Evolutionary conservation across 768 basidiomycete species (phyloP), one percentile per base, ranked within the genome.

Genomic region (Butyriboletus loyo): DNA sequence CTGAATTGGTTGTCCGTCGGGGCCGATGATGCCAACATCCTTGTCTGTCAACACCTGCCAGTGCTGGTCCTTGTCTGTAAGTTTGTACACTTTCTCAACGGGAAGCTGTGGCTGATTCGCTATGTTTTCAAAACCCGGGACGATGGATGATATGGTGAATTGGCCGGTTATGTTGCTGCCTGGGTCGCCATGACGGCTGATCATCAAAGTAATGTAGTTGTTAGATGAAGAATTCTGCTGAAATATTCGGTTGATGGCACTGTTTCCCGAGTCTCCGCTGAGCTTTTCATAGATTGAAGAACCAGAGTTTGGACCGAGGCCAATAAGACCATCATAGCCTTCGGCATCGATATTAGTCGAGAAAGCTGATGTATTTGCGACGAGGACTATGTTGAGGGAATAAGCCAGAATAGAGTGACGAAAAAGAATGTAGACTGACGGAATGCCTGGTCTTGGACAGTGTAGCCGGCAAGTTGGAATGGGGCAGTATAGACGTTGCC

Each of bases 1-100:
- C 22, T 72, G 55, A 53, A 92, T 84, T 11, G 79, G 67, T 22
- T 79, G 71, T 22, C 88, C 87, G 61, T 90, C 89, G 0, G 89
- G 89, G 7, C 89, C 89, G 56, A 87, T 84, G 42, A 92, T 80
- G 24, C 85, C 87, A 40, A 73, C 69, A 49, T 79, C 62, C 56
- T 78, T 76, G 70, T 91, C 87, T 0, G 85, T 84, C 49, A 85
- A 67, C 13, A 83, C 75, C 60, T 89, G 87, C 89, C 89, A 92
- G 67, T 92, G 89, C 70, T 91, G 89, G 61, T 89, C 86, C 48
- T 77, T 73, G 64, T 80, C 67, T 28, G 86, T 72, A 37, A 86
- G 67, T 52, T 72, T 73, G 59, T 81, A 81, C 32, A 90, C 86
- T 22, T 74, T 81, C 58, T 86, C 80, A 15, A 92, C 80, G 48